Evolutionary conservation across 495 filamentous ascomycete genomes (phyloP).

Genomic region (Hypoxylon lienhwacheense): DNA sequence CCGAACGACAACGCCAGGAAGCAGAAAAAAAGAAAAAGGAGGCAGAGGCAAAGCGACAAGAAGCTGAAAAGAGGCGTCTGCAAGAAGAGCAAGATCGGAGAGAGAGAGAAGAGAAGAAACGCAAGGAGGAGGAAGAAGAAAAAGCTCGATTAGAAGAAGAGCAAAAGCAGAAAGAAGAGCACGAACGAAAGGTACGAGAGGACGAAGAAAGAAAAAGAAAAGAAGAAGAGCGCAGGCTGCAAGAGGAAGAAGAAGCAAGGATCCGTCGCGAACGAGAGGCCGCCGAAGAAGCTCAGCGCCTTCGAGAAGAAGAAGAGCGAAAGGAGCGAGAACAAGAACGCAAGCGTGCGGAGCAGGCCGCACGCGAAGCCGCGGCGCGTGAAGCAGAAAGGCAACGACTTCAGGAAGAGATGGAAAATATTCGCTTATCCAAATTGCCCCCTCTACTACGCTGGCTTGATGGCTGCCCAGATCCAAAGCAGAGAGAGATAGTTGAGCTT

Average conservation of each 20-base stretch:
- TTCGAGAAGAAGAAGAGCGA: slow-evolving; percentile 47
- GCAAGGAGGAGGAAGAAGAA: slow-evolving; percentile 46
- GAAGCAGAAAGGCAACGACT: slow-evolving; percentile 56
- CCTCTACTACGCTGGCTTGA: slow-evolving; percentile 58
- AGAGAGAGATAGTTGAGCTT: slow-evolving; percentile 49
- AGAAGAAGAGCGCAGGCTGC: slow-evolving; percentile 41
- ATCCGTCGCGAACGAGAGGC: slow-evolving; percentile 50
- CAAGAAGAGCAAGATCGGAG: slow-evolving; percentile 42
- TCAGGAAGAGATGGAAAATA: slow-evolving; percentile 49
- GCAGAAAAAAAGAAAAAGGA: slow-evolving; percentile 52
- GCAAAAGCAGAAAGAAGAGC: slow-evolving; percentile 40
- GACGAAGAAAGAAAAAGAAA: slow-evolving; percentile 34
- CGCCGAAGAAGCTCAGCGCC: slow-evolving; percentile 49
- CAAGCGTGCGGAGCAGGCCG: slow-evolving; percentile 53
- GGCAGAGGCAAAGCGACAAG: slow-evolving; percentile 31
- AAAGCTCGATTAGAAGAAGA: slow-evolving; percentile 46
- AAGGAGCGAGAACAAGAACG: slow-evolving; percentile 49
- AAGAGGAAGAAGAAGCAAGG: slow-evolving; percentile 48
- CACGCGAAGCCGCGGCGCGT: slow-evolving; percentile 60
- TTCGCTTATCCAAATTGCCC: slow-evolving; percentile 55
- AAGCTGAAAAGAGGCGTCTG: slow-evolving; percentile 37
- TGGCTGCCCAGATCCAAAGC: slow-evolving; percentile 50
- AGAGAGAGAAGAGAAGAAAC: slow-evolving; percentile 41
- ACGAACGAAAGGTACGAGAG: slow-evolving; percentile 34
- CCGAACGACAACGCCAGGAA: slow-evolving; percentile 51